phyloP scores from a whole-genome alignment of 768 basidiomycete species.

The Russula sp. region DNA sequence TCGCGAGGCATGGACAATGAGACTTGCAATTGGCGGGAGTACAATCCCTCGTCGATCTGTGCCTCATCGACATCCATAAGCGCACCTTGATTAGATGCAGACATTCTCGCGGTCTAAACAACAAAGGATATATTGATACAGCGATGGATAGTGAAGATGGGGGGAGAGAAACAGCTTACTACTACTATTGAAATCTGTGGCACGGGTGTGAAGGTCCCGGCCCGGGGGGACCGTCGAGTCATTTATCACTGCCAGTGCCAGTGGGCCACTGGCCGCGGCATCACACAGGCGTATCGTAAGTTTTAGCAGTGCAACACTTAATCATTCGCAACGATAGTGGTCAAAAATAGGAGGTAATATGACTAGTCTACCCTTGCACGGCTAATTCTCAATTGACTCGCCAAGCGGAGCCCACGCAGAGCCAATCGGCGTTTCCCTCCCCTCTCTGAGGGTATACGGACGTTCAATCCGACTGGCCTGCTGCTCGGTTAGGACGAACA shows the following conservation, averaged over 20 bases:
- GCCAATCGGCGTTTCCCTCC: background rate
- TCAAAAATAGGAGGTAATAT: background rate
- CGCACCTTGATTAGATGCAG: constrained; percentile 33
- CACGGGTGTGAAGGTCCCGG: background rate
- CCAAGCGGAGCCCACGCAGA: background rate
- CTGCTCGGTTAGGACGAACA: background rate
- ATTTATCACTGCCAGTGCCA: too few species aligned
- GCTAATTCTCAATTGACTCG: background rate
- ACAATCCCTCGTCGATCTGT: constrained; percentile 87
- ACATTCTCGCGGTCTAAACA: constrained; percentile 30
- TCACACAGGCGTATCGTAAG: too few species aligned
- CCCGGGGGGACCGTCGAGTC: background rate
- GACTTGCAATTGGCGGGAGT: constrained; percentile 87
- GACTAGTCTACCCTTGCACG: constrained; percentile 4
- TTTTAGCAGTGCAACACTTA: background rate
- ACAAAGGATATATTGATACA: constrained; percentile 5
- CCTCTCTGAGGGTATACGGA: background rate
- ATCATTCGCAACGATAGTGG: constrained; percentile 1
- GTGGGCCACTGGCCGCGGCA: too few species aligned
- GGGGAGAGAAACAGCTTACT: background rate
- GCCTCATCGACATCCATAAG: constrained; percentile 85
- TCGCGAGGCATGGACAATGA: constrained; percentile 7
- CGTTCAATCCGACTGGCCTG: background rate
- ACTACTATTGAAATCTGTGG: background rate
- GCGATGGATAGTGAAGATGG: background rate